Evolutionary conservation across 2,329 filamentous ascomycete species (phyloP).

Genomic region (Trichoderma gracile): DNA sequence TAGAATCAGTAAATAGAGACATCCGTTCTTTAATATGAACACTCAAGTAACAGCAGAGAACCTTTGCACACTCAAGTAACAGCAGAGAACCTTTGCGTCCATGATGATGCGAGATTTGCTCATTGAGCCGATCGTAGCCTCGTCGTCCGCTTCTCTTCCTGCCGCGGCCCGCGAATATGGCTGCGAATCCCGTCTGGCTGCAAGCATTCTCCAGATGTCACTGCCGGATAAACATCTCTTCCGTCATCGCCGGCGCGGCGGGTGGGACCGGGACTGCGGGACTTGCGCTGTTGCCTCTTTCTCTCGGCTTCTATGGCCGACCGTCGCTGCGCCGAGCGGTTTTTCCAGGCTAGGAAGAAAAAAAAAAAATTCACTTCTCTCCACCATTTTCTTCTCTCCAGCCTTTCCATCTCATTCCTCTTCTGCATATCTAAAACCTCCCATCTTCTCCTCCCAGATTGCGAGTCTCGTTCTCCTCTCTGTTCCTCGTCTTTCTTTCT

Average conservation of each 20-base stretch:
- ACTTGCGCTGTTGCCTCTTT: slow-evolving; percentile 40
- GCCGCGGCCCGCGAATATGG: not conserved
- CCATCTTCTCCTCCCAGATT: slow-evolving; percentile 35
- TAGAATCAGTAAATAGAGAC: no score
- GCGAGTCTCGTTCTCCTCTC: slow-evolving; percentile 30
- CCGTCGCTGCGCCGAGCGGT: slow-evolving; percentile 30
- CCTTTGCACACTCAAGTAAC: no score
- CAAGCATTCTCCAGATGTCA: not conserved
- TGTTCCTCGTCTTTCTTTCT: slow-evolving; percentile 37
- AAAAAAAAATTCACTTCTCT: slow-evolving; percentile 41
- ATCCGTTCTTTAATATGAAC: no score
- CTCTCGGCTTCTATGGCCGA: slow-evolving; percentile 47
- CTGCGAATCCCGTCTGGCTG: not conserved
- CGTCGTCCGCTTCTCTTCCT: not conserved
- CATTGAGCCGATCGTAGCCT: slow-evolving; percentile 21
- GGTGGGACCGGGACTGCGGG: slow-evolving; percentile 25
- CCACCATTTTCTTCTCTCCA: slow-evolving; percentile 31
- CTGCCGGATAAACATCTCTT: slow-evolving; percentile 13
- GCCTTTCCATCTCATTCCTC: slow-evolving; percentile 32
- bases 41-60: no score
- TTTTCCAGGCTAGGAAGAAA: slow-evolving; percentile 26
- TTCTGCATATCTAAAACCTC: slow-evolving; percentile 29
- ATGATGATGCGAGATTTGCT: no score
- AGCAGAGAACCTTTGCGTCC: no score
- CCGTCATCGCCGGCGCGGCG: slow-evolving; percentile 7